Evolutionary conservation across 495 filamentous ascomycete species (phyloP), one percentile per base, ranked within the genome.

Genomic region (Hyphodiscus hymeniophilus): DNA sequence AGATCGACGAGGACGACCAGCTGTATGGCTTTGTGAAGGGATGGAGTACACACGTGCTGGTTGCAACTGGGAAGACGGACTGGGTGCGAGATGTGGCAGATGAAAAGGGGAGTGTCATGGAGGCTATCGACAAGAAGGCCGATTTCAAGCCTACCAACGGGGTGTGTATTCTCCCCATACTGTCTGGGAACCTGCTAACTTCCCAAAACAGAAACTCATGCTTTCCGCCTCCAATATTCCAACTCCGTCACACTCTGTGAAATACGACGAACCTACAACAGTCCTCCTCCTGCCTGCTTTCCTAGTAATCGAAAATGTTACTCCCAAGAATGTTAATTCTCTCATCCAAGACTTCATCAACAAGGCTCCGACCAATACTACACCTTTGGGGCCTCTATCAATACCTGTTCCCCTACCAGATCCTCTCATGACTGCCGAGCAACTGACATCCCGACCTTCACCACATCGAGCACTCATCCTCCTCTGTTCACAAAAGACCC

Each of bases 211-310:
- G 88, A 79, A 73, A 57, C 72, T 96, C 52, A 94, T 94, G 78
- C 74, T 97, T 26, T 95, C 90, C 2, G 92, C 92, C 33, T 95
- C 87, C 42, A 92, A 97, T 65, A 92, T 97, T 57, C 85, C 84
- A 26, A 78, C 87, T 4, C 87, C 87, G 11, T 60, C 64, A 42
- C 63, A 79, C 59, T 72, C 74, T 2, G 58, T 69, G 7, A 72
- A 76, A 21, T 75, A 81, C 48, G 61, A 65, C 0, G 71, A 81
- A 42, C 85, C 87, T 0, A 95, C 92, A 5, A 87, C 76, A 8
- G 78, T 95, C 17, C 76, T 97, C 36, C 71, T 98, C 16, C 83
- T 98, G 2, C 92, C 92, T 7, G 79, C 87, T 43, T 97, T 95
- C 68, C 84, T 79, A 17, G 63, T 92, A 43, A 71, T 97, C 50